phyloP scores from a whole-genome alignment of 2,329 filamentous ascomycete species.

The Orbilia oligospora region DNA sequence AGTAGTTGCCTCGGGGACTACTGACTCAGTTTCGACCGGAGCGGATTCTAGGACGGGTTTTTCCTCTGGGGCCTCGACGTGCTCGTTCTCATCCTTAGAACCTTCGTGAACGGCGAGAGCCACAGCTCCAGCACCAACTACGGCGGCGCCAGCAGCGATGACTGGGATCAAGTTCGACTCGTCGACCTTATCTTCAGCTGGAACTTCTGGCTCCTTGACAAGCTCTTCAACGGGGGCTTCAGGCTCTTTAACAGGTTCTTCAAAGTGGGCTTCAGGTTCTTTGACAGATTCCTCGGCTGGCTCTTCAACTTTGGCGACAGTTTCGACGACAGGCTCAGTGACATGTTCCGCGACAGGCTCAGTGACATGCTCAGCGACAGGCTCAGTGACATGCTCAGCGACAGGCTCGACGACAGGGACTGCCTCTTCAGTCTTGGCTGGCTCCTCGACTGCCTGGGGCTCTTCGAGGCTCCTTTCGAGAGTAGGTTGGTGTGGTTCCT shows the following conservation, averaged over 20 bases:
- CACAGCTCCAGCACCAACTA: slow-evolving; percentile 34
- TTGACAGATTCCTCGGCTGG: background rate
- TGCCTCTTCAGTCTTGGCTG: slow-evolving; percentile 5
- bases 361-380: background rate
- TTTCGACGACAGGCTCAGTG: background rate
- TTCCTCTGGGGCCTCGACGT: slow-evolving; percentile 12
- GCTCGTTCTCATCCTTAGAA: slow-evolving; percentile 20
- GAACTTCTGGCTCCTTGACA: slow-evolving; percentile 9
- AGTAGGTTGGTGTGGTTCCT: slow-evolving; percentile 17
- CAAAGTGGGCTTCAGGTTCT: slow-evolving; percentile 3
- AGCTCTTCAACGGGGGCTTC: slow-evolving; percentile 8
- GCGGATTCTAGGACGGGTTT: slow-evolving; percentile 4
- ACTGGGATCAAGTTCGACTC: slow-evolving; percentile 29
- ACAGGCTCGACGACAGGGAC: slow-evolving; percentile 5
- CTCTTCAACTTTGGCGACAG: background rate
- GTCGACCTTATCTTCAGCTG: slow-evolving; percentile 30
- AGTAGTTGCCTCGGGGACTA: background rate
- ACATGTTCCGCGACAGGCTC: slow-evolving; percentile 26
- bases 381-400: no score
- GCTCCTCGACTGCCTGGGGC: slow-evolving; percentile 4
- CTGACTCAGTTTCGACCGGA: slow-evolving; percentile 1
- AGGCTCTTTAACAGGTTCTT: slow-evolving; percentile 16
- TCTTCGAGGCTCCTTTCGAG: slow-evolving; percentile 23
- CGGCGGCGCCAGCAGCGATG: slow-evolving; percentile 39
- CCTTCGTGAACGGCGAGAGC: slow-evolving; percentile 41